Evolutionary conservation across 805 yeast species (phyloP).

Genomic region (Candida lessepsii): DNA sequence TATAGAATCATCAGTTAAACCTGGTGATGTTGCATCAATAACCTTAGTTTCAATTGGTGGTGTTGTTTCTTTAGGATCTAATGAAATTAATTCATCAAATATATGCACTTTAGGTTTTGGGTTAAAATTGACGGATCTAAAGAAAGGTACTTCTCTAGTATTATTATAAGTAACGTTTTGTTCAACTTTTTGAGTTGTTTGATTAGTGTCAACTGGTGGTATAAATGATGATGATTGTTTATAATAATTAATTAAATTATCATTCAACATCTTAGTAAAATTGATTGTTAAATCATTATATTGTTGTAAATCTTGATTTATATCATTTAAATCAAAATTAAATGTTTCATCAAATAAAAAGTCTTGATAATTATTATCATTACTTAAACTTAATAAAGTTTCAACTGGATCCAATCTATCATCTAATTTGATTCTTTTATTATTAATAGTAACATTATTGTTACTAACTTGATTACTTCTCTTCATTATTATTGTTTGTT

Average conservation of each 20-base stretch:
- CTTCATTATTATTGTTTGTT: not conserved
- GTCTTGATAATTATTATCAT: slow-evolving; percentile 3
- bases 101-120: slow-evolving; percentile 26
- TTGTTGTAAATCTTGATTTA: slow-evolving; percentile 9
- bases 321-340: slow-evolving; percentile 6
- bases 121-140: slow-evolving; percentile 34
- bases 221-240: slow-evolving; percentile 20
- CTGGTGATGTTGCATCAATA: not conserved
- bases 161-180: not conserved
- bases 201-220: slow-evolving; percentile 3
- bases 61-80: slow-evolving; percentile 15
- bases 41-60: not conserved
- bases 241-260: slow-evolving; percentile 35
- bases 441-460: not conserved
- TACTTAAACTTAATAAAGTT: slow-evolving; percentile 33
- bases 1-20: slow-evolving; percentile 1
- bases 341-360: slow-evolving; percentile 5
- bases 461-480: slow-evolving; percentile 1
- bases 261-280: slow-evolving; percentile 39
- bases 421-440: slow-evolving; percentile 7
- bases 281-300: slow-evolving; percentile 24
- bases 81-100: slow-evolving; percentile 33
- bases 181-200: slow-evolving; percentile 1
- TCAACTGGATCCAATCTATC: slow-evolving; percentile 42
- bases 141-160: slow-evolving; percentile 27